These are phyloP conservation scores for Triticum timopheevii DNA, from an alignment of 176 grass and related monocot species.

Conservation along the genomic window DNA sequence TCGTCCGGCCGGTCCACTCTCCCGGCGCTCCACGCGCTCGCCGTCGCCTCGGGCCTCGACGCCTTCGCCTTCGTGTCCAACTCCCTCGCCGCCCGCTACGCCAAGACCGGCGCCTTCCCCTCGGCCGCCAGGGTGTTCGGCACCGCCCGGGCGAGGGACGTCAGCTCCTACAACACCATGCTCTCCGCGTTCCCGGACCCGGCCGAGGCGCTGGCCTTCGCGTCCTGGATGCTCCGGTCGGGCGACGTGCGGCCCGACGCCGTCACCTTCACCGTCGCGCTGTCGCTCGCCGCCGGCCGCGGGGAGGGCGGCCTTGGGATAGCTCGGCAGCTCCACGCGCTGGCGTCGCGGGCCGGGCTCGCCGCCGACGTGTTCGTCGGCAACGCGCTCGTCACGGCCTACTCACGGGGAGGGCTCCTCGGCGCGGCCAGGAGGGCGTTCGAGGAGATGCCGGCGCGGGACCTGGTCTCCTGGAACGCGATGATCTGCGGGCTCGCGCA, in stretches of 20 bases:
- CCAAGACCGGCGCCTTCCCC: constrained; percentile 43
- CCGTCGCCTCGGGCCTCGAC: constrained; percentile 50
- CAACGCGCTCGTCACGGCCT: constrained; percentile 74
- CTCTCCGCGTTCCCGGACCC: constrained; percentile 54
- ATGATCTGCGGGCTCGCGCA: constrained; percentile 65
- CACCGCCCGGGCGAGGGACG: constrained; percentile 35
- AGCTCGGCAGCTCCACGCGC: constrained; percentile 60
- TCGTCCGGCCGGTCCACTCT: constrained; percentile 6
- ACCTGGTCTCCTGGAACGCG: constrained; percentile 83
- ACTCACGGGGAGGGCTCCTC: constrained; percentile 42
- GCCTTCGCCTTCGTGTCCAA: constrained; percentile 55
- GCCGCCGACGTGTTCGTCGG: constrained; percentile 50
- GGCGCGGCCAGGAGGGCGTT: constrained; percentile 51
- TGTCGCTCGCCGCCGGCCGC: constrained; percentile 48
- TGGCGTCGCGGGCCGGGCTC: constrained; percentile 54
- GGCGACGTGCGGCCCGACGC: constrained; percentile 54
- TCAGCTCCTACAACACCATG: constrained; percentile 81
- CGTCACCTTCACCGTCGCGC: constrained; percentile 58
- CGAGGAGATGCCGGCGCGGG: constrained; percentile 59
- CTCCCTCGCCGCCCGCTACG: constrained; percentile 70
- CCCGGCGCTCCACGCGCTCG: constrained; percentile 62
- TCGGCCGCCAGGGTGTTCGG: constrained; percentile 46
- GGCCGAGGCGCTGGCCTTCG: constrained; percentile 49
- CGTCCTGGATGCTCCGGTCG: constrained; percentile 47
- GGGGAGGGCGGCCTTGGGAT: constrained; percentile 14